Percentiles rank a stretch among this genome's conserved stretches.
phyloP scores from a whole-genome alignment of 2,329 filamentous ascomycete genomes.

The Juglanconis oblonga region DNA sequence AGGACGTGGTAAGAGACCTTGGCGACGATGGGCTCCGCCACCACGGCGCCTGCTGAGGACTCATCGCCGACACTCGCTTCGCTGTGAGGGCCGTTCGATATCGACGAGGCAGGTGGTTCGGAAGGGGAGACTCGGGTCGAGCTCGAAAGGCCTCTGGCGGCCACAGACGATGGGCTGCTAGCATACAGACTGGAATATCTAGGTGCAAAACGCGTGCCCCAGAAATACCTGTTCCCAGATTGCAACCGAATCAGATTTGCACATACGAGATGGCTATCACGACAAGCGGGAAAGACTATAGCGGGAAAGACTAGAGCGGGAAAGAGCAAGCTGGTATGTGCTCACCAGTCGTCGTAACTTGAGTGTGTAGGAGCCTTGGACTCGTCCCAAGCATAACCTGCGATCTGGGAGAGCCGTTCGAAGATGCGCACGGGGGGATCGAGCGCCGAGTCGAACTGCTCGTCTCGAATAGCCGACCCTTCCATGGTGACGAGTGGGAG shows the following conservation, averaged over 20 bases:
- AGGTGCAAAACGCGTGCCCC: conserved; percentile 57
- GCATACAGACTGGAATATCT: conserved; percentile 40
- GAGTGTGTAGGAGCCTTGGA: conserved; percentile 54
- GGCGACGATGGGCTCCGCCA: conserved; percentile 70
- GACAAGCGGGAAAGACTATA: background rate
- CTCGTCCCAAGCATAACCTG: conserved; percentile 76
- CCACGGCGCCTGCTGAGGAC: conserved; percentile 41
- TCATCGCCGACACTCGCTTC: conserved; percentile 14
- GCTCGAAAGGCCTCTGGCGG: conserved; percentile 28
- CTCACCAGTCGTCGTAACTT: conserved; percentile 85
- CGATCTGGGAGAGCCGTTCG: conserved; percentile 69
- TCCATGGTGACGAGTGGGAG: conserved; percentile 42
- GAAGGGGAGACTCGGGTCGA: conserved; percentile 37
- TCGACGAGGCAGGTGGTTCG: conserved; percentile 34
- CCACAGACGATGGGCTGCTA: conserved; percentile 42
- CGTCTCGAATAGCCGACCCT: conserved; percentile 44
- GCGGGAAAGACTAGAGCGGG: background rate
- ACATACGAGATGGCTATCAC: background rate
- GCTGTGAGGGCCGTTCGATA: conserved; percentile 10
- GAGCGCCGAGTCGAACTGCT: conserved; percentile 43
- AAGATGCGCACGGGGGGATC: conserved; percentile 67
- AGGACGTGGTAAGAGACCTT: conserved; percentile 79
- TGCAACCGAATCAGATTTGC: conserved; percentile 17
- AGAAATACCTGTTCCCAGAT: conserved; percentile 55
- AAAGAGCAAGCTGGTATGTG: background rate